Evolutionary conservation across 2,329 filamentous ascomycete species (phyloP).

Genomic region (Pseudopithomyces maydicus): DNA sequence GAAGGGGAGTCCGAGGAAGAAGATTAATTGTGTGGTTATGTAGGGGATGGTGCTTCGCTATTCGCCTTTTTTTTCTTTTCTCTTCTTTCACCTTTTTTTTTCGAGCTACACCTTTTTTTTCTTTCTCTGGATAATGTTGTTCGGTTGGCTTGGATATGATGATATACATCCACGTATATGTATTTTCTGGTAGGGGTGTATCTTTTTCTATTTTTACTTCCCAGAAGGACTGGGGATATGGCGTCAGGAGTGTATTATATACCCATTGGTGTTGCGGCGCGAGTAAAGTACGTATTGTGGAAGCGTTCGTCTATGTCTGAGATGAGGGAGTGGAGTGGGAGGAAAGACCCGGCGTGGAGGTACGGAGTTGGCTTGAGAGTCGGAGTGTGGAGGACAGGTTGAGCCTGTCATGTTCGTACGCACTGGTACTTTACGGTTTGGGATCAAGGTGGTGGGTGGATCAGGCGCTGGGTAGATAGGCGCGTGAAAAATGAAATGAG

Average conservation of each 20-base stretch:
- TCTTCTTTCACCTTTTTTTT: neutral
- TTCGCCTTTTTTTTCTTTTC: neutral
- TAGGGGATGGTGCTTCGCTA: slow-evolving; percentile 4
- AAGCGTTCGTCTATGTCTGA: neutral
- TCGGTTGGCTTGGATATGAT: neutral
- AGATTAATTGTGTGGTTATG: slow-evolving; percentile 17
- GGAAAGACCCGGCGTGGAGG: neutral
- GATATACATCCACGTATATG: too few species aligned
- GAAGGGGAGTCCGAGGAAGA: slow-evolving; percentile 12
- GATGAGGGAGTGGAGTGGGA: neutral
- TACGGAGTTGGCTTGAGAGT: neutral
- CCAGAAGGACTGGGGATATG: neutral
- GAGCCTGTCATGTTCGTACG: too few species aligned
- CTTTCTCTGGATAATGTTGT: too few species aligned
- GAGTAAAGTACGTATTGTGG: neutral
- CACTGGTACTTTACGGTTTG: too few species aligned
- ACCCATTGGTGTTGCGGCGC: slow-evolving; percentile 13
- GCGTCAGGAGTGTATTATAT: slow-evolving; percentile 19
- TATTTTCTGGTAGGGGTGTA: too few species aligned
- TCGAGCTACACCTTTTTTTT: too few species aligned
- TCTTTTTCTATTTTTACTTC: too few species aligned
- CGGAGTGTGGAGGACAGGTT: too few species aligned
- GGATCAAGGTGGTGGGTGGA: too few species aligned
- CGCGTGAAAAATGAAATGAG: neutral
- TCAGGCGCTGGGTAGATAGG: too few species aligned